Evolutionary conservation across 2,329 filamentous ascomycete genomes (phyloP).

Genomic region (Pseudogymnoascus sp.): DNA sequence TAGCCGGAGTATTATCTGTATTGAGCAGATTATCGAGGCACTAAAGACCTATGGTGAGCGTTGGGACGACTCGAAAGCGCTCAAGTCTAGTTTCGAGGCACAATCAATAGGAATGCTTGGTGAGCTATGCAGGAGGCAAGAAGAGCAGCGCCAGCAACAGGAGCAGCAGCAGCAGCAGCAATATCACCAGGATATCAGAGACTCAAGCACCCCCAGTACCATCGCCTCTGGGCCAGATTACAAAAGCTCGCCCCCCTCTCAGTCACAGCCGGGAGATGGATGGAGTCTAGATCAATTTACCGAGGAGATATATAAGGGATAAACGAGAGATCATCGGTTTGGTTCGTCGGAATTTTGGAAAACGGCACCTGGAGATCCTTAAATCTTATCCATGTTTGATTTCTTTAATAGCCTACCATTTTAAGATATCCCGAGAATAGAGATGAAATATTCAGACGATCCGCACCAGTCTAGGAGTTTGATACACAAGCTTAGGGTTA

Average conservation of each 20-base stretch:
- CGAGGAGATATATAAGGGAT: constrained; percentile 2
- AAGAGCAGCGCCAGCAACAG: not conserved
- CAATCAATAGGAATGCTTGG: not conserved
- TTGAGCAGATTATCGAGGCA: constrained; percentile 47
- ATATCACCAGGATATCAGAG: constrained; percentile 2
- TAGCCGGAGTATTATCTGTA: constrained; percentile 47
- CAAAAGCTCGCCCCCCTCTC: not conserved
- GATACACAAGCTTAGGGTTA: not conserved
- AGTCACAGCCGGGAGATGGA: not conserved
- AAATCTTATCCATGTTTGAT: not conserved
- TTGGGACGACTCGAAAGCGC: constrained; percentile 50
- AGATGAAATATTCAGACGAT: not conserved
- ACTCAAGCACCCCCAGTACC: not conserved
- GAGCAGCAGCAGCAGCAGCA: not conserved
- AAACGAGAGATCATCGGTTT: not conserved
- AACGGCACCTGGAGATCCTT: not conserved
- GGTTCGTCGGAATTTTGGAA: not conserved
- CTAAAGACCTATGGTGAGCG: constrained; percentile 50
- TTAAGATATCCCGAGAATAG: constrained; percentile 3
- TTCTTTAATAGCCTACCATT: not conserved
- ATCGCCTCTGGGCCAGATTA: not conserved
- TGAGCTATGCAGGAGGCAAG: not conserved
- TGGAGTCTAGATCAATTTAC: not conserved
- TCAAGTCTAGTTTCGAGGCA: constrained; percentile 47
- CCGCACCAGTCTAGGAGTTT: not conserved